Evolutionary conservation across 2,329 filamentous ascomycete species (phyloP).

Genomic region (Chaetomium globosum): DNA sequence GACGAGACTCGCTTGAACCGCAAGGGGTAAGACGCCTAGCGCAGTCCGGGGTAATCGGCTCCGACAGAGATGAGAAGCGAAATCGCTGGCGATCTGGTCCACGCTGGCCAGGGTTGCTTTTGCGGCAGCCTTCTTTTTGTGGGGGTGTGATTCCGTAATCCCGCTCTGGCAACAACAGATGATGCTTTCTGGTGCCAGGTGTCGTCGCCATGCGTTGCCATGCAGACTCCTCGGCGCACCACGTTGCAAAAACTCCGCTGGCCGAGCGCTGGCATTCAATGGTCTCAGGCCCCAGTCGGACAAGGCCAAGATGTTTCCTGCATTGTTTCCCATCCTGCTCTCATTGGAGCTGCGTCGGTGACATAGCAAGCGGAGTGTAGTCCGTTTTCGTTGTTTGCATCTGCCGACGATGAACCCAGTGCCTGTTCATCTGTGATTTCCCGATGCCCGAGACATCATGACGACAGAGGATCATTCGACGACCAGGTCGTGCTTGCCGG

Average conservation of each 20-base stretch:
- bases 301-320: neutral
- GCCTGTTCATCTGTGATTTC: neutral
- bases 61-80: conserved; percentile 4
- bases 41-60: conserved; percentile 24
- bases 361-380: neutral
- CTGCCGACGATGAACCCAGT: neutral
- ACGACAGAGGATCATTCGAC: neutral
- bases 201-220: conserved; percentile 19
- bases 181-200: conserved; percentile 17
- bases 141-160: neutral
- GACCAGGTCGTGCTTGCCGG: neutral
- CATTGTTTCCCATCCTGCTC: neutral
- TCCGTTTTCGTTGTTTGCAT: neutral
- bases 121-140: conserved; percentile 22
- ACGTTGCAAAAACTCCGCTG: conserved; percentile 6
- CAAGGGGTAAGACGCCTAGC: conserved; percentile 8
- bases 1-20: conserved; percentile 1
- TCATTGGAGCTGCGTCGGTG: neutral
- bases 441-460: neutral
- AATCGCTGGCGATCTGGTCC: conserved; percentile 21
- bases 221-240: neutral
- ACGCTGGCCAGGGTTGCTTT: conserved; percentile 8
- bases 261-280: neutral
- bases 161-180: neutral
- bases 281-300: neutral